Evolutionary conservation across 139 green algal species (phyloP).

Genomic region (Pedinophyceae sp.): DNA sequence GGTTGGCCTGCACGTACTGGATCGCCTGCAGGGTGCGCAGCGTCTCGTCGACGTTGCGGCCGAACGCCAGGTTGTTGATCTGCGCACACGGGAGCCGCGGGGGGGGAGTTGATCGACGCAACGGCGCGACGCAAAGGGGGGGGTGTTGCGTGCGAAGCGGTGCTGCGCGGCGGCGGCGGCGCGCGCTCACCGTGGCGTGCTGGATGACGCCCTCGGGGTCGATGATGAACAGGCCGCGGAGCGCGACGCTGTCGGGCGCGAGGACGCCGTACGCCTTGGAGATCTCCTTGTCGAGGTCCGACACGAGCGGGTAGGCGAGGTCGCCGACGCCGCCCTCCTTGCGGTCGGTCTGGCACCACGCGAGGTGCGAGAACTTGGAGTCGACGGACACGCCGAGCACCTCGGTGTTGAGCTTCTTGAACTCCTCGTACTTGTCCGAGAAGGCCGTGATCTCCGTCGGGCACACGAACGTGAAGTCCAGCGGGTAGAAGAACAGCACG

Average conservation of each 20-base stretch:
- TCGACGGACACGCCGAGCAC: slow-evolving; percentile 21
- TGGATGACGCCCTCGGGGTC: slow-evolving; percentile 18
- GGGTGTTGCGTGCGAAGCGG: too few relatives aligned
- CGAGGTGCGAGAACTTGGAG: slow-evolving; percentile 23
- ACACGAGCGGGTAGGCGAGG: slow-evolving; percentile 24
- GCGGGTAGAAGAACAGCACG: slow-evolving; percentile 11
- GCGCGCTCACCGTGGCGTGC: slow-evolving; percentile 29
- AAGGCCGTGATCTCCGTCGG: slow-evolving; percentile 9
- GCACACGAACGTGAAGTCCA: slow-evolving; percentile 13
- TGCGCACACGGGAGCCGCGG: neutral
- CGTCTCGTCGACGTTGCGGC: neutral
- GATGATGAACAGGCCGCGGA: slow-evolving; percentile 31
- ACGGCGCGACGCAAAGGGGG: slow-evolving; percentile 26
- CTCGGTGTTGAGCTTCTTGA: slow-evolving; percentile 10
- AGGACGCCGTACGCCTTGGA: slow-evolving; percentile 25
- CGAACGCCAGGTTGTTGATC: neutral
- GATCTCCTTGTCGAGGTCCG: slow-evolving; percentile 34
- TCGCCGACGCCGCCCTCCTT: slow-evolving; percentile 27
- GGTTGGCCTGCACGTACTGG: slow-evolving; percentile 30
- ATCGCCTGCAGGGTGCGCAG: neutral
- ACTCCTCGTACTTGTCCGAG: neutral
- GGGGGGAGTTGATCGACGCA: slow-evolving; percentile 21
- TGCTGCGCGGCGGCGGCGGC: too few relatives aligned
- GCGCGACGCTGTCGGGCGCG: slow-evolving; percentile 7
- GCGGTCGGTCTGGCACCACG: slow-evolving; percentile 23